Percentiles rank a stretch among this genome's conserved stretches.
Conservation (phyloP, 2,329 filamentous ascomycete species). For the Aspergillus brasiliensis region DNA sequence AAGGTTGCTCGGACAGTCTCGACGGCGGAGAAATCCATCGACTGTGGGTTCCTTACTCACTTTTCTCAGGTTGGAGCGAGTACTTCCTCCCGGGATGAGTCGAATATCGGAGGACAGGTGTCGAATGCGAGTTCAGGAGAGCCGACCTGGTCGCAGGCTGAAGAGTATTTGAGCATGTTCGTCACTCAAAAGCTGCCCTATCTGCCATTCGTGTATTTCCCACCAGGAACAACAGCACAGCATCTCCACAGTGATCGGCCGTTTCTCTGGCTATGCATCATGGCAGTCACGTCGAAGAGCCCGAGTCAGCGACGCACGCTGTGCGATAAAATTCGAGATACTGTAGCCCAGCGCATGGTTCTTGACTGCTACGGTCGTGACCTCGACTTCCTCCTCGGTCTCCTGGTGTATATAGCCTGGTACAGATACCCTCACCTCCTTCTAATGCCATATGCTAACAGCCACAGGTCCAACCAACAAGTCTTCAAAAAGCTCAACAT, state of each 20-base stretch:
- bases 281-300: conserved; percentile 50
- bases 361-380: conserved; percentile 44
- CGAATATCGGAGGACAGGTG: background rate
- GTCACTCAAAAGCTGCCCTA: conserved; percentile 44
- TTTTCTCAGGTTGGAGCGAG: background rate
- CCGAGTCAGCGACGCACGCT: conserved; percentile 44
- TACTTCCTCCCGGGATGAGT: background rate
- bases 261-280: conserved; percentile 55
- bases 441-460: background rate
- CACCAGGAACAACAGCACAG: conserved; percentile 32
- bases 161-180: conserved; percentile 47
- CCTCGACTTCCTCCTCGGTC: conserved; percentile 56
- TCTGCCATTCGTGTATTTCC: conserved; percentile 52
- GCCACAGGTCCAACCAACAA: conserved; percentile 11
- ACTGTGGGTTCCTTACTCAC: background rate
- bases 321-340: conserved; percentile 46
- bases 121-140: background rate
- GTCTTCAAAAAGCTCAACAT: conserved; percentile 14
- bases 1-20: background rate
- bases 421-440: background rate
- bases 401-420: conserved; percentile 53
- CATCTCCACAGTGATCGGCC: conserved; percentile 48
- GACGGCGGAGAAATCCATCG: background rate
- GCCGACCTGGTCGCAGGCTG: conserved; percentile 28
- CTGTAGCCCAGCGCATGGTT: conserved; percentile 51